phyloP scores from a whole-genome alignment of 495 filamentous ascomycete species.

The Trichoderma parareesei region DNA sequence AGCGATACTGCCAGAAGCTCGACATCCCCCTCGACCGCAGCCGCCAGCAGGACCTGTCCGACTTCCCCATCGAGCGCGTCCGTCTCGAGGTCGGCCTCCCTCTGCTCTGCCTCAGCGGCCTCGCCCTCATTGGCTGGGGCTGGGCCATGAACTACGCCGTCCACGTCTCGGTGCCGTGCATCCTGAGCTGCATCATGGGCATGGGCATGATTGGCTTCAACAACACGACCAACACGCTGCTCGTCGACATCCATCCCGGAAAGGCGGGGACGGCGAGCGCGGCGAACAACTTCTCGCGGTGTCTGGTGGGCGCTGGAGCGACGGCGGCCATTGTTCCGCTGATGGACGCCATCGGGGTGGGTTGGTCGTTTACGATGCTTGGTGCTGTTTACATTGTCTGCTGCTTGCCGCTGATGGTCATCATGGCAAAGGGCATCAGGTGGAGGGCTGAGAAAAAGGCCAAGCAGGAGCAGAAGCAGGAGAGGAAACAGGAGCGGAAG shows the following conservation, averaged over 20 bases:
- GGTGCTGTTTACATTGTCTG: conserved; percentile 44
- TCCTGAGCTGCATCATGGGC: conserved; percentile 50
- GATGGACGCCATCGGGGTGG: conserved; percentile 54
- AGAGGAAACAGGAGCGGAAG: background rate
- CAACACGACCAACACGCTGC: conserved; percentile 43
- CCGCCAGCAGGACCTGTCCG: conserved; percentile 38
- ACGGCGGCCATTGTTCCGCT: conserved; percentile 60
- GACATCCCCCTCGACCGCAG: conserved; percentile 38
- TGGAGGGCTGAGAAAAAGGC: conserved; percentile 25
- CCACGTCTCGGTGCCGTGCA: conserved; percentile 37
- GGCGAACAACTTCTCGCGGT: conserved; percentile 62
- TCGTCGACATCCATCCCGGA: conserved; percentile 58
- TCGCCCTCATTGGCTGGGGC: conserved; percentile 43
- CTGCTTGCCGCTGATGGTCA: conserved; percentile 42
- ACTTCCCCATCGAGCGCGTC: conserved; percentile 59
- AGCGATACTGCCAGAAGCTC: conserved; percentile 30
- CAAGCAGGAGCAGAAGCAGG: background rate
- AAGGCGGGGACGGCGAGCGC: conserved; percentile 58
- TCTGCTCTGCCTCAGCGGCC: conserved; percentile 31
- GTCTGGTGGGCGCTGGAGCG: conserved; percentile 57
- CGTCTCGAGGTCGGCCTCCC: conserved; percentile 51
- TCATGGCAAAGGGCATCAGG: conserved; percentile 30
- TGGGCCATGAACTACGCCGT: conserved; percentile 43
- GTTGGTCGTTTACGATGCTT: conserved; percentile 65
- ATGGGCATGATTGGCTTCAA: conserved; percentile 41